Base-by-base conservation (phyloP, 495 filamentous ascomycete genomes). In the Extremus antarcticus region DNA sequence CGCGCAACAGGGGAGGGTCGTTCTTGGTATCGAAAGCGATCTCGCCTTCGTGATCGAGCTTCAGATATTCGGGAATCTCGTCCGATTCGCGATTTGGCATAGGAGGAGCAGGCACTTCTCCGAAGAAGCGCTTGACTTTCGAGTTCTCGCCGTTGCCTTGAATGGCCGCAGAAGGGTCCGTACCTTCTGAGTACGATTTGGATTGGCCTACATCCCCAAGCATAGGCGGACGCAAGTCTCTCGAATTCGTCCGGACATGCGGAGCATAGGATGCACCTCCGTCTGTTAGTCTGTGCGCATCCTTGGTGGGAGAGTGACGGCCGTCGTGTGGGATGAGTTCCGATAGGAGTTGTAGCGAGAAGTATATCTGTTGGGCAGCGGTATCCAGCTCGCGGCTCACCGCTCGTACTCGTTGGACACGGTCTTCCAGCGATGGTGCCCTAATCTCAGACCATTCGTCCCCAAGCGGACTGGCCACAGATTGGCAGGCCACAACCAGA, bases 401-500 rank as follows among this genome's bases (percentile, higher is more conserved):
- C 24, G 77, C 74, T 43, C 85, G 77, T 51, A 95, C 85, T 54
- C 83, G 81, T 59, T 84, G 86, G 35, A 98, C 65, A 38, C 91
- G 81, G 56, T 90, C 87, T 57, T 95, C 91, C n/a, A 98, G 74
- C 16, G 90, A 86, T 63, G 91, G 87, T 2, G 89, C 88, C n/a
- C 90, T 81, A 13, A 86, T 72, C 61, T 94, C 89, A 20, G 90
- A 80, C 92, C 92, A 98, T 68, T 98, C 92, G 66, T 98, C 92
- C 11, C 84, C 86, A 25, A 98, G 73, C 32, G 94, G 91, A 15
- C 88, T 86, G 11, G 90, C 85, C 11, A 96, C 83, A 8, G 82
- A 81, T 67, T 97, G 91, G 66, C 89, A 94, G 53, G 83, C 81
- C 19, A 95, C 65, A 13, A 96, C 70, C 43, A 98, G 78, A 64